A percentile compares a stretch with the other conserved stretches of the same genome.
Conservation (phyloP, 805 yeast genomes). For the Pichia membranifaciens region DNA sequence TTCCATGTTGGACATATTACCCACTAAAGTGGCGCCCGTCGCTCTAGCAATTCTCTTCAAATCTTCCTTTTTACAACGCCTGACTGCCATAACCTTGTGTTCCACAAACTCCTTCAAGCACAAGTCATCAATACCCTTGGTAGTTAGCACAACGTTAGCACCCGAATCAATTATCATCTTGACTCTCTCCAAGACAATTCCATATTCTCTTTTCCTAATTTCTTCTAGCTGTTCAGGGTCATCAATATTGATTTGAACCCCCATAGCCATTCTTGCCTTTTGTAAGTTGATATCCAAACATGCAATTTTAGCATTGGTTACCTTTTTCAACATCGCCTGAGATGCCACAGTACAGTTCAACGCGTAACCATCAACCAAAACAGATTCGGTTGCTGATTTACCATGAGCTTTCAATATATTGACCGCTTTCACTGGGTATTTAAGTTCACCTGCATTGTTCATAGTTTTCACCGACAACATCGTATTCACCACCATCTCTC, state of each 20-base stretch:
- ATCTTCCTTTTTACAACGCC: conserved; percentile 96
- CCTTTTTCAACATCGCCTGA: conserved; percentile 84
- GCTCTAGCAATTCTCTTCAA: conserved; percentile 95
- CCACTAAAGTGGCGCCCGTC: conserved; percentile 89
- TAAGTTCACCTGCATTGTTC: conserved; percentile 78
- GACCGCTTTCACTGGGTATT: conserved; percentile 96
- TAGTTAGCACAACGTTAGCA: conserved; percentile 87
- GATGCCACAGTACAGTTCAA: conserved; percentile 95
- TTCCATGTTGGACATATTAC: conserved; percentile 86
- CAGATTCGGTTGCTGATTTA: conserved; percentile 80
- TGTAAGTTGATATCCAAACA: conserved; percentile 88
- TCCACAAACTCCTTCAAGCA: conserved; percentile 89
- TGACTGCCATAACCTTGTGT: conserved; percentile 88
- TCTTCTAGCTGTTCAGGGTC: conserved; percentile 92
- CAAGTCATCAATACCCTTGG: conserved; percentile 92
- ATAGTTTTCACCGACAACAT: conserved; percentile 90
- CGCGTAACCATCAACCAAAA: conserved; percentile 89
- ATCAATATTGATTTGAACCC: conserved; percentile 92
- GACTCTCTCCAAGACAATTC: conserved; percentile 76
- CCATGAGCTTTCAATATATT: conserved; percentile 96
- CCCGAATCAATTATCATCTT: conserved; percentile 78
- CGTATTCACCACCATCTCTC: conserved; percentile 89
- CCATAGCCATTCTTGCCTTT: conserved; percentile 96
- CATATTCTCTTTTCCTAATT: conserved; percentile 83
- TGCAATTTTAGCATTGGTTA: conserved; percentile 74